Percentiles rank a stretch among this genome's conserved stretches.
Evolutionary conservation across 2,329 filamentous ascomycete species (phyloP).

Genomic region (Rutstroemia sp.): DNA sequence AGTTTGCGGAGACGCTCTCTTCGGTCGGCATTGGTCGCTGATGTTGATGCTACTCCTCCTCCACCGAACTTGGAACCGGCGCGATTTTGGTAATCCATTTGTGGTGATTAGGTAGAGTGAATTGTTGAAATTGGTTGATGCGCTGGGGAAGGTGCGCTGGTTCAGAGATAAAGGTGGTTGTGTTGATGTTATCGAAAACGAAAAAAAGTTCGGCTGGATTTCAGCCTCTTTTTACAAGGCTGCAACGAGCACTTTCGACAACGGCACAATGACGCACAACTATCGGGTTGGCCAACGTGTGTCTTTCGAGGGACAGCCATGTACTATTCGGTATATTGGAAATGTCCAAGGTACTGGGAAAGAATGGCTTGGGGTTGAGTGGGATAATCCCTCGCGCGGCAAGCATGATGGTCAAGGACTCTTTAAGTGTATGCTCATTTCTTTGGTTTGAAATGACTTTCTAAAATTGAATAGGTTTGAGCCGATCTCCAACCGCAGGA

Average conservation of each 20-base stretch:
- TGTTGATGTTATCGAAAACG: constrained; percentile 3
- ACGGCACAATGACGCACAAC: constrained; percentile 13
- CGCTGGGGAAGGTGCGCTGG: background rate
- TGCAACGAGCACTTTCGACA: constrained; percentile 7
- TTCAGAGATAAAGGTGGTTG: background rate
- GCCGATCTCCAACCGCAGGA: constrained; percentile 60
- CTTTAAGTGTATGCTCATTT: constrained; percentile 60
- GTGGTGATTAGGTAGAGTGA: background rate
- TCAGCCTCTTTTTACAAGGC: constrained; percentile 21
- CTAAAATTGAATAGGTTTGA: constrained; percentile 39
- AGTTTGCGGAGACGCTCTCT: constrained; percentile 96
- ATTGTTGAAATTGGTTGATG: background rate
- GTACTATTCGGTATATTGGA: constrained; percentile 81
- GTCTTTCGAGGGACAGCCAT: constrained; percentile 69
- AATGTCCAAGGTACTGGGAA: constrained; percentile 58
- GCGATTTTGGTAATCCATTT: constrained; percentile 78
- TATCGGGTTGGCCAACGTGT: constrained; percentile 62
- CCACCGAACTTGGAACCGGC: constrained; percentile 97
- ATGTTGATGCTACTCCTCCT: constrained; percentile 89
- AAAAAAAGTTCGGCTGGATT: constrained; percentile 16
- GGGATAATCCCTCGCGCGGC: constrained; percentile 80
- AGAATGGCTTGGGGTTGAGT: constrained; percentile 90
- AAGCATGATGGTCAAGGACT: constrained; percentile 88
- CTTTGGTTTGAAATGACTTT: background rate
- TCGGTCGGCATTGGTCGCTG: constrained; percentile 91